Evolutionary conservation across 768 basidiomycete species (phyloP).

Genomic region (Basidioascus undulatus): DNA sequence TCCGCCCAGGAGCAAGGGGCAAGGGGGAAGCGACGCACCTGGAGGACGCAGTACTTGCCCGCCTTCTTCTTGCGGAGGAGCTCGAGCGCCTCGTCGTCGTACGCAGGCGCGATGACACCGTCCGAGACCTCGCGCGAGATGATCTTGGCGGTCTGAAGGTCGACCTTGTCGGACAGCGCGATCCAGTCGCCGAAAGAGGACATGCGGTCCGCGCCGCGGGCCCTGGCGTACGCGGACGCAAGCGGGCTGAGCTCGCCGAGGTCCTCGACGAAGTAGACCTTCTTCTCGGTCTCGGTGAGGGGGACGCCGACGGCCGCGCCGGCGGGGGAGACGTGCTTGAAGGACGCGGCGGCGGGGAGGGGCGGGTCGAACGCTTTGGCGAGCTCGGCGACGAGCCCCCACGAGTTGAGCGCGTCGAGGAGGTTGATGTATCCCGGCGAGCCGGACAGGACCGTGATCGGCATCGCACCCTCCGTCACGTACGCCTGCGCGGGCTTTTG

Average conservation of each 20-base stretch:
- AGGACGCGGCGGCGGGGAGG: constrained; percentile 89
- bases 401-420: constrained; percentile 89
- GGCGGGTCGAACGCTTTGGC: constrained; percentile 42
- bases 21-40: constrained; percentile 29
- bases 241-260: constrained; percentile 69
- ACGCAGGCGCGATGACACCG: constrained; percentile 91
- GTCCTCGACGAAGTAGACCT: constrained; percentile 90
- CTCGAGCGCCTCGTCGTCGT: constrained; percentile 63
- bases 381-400: constrained; percentile 81
- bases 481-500: constrained; percentile 96
- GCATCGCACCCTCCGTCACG: constrained; percentile 63
- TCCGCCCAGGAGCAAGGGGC: not conserved
- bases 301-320: constrained; percentile 74
- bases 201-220: constrained; percentile 95
- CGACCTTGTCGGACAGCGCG: constrained; percentile 75
- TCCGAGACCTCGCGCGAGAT: constrained; percentile 98
- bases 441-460: constrained; percentile 82
- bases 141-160: constrained; percentile 79
- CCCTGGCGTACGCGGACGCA: constrained; percentile 82
- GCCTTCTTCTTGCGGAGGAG: constrained; percentile 86
- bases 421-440: constrained; percentile 98
- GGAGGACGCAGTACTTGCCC: constrained; percentile 91
- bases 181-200: constrained; percentile 99
- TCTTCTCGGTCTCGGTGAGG: constrained; percentile 59
- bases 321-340: constrained; percentile 98